Base-by-base conservation (phyloP, 2,329 filamentous ascomycete genomes). In the Chaetomiaceae sp. region DNA sequence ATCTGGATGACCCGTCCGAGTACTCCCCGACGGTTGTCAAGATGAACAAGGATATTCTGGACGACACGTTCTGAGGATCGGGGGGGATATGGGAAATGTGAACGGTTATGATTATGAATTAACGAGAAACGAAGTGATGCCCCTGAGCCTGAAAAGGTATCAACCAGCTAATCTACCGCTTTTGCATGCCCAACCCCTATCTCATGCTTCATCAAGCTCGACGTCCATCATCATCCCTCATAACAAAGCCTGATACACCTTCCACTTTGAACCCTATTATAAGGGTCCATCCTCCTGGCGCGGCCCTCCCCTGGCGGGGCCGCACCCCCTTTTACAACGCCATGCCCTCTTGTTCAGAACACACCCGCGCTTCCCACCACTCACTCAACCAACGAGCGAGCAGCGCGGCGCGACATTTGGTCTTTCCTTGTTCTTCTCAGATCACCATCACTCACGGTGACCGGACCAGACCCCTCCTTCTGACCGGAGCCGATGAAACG, bases 21-120 rank as follows among this genome's bases (percentile, higher is more conserved):
- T 81, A 83, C 63, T 85, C 82, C 60, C 83, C 83, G 3, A 83
- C 80, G 0, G 77, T 85, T 73, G 80, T 86, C 39, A 83, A 82
- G 70, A 81, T 83, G 77, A 83, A 79, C 59, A 72, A 82, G 48
- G 75, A 84, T 61, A 76, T 84, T 43, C 66, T 84, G 40, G 76
- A 85, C 59, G 81, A 85, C 61, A 84, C 79, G 20, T 86, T 85
- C 61, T 85, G 69, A 57, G 15, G 14, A 17, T 5, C n/a, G n/a
- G n/a, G 47, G 17, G 3, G 4, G 14, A 27, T 7, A 22, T 6
- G 25, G 12, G n/a, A 11, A 31, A 38, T 29, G 19, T 5, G 8
- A 22, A 38, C 4, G n/a, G 29, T 14, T 17, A 45, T 22, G 29
- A 39, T 38, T 27, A 47, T 42, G 37, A 36, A 40, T 39, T 42